Base-by-base conservation (phyloP, 2,329 filamentous ascomycete species). In the Fusarium albidum region DNA sequence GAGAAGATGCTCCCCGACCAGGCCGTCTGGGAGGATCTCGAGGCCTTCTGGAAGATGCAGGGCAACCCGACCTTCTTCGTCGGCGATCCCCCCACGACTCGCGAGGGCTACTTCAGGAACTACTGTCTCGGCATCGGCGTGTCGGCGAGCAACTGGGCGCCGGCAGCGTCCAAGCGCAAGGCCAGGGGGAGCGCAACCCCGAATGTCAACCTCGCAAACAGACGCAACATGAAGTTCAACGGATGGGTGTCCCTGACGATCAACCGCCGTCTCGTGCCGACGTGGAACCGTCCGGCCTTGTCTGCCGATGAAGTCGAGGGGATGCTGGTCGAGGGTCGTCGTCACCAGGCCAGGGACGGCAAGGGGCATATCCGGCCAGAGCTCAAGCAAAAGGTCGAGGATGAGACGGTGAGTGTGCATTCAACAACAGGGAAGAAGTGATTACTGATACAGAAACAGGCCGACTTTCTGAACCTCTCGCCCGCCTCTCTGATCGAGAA, bases 51-150 rank as follows among this genome's bases (percentile, higher is more conserved):
- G 46, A 25, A 35, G 18, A 46, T 52, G 10, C 64, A 69, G 27
- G 62, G 62, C 0, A 43, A 60, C 12, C 15, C 55, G 1, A 42
- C 54, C 8, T 66, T 68, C 47, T 68, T 69, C 4, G 25, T 68
- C 3, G 65, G 60, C 12, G 40, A 57, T 3, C 54, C 53, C 0
- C 64, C 58, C 2, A 53, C 18, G 9, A 51, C 52, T 21, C 58
- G 47, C 2, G 63, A 65, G 9, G 59, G 35, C 3, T 67, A 65
- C 35, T 68, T 46, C 28, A 66, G 33, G 5, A 69, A 65, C 49
- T 65, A 60, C 33, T 44, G 38, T 15, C 56, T 68, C 6, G 59
- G 52, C 11, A 39, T 52, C 2, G 63, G 66, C 9, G 11, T 56
- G 0, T 69, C 64, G 0, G 48, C 47, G 11, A 57, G 53, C 3